Evolutionary conservation across 2,329 filamentous ascomycete species (phyloP).

Genomic region (Aspergillus aculeatus): DNA sequence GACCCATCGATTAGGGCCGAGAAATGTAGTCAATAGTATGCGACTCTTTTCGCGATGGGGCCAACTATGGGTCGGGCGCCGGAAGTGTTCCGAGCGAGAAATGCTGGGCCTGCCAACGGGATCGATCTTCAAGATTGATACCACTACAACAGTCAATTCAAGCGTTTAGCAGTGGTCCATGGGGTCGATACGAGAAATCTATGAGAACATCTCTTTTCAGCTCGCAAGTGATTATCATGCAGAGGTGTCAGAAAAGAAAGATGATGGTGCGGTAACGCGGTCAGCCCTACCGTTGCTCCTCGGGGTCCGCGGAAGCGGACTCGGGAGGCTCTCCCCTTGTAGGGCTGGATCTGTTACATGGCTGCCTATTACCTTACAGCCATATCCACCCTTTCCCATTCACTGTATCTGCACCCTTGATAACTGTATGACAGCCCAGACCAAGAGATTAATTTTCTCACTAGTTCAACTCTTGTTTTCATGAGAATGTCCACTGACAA

Average conservation of each 20-base stretch:
- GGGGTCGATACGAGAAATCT: no score
- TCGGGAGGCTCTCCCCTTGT: not conserved
- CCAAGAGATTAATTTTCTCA: not conserved
- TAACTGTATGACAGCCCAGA: not conserved
- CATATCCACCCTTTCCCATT: no score
- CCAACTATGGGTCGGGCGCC: not conserved
- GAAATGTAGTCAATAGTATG: no score
- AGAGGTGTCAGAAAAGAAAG: no score
- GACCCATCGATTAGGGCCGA: no score
- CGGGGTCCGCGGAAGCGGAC: not conserved
- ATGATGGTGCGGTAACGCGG: not conserved
- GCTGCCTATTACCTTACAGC: not conserved
- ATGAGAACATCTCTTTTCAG: no score
- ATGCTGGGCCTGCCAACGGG: not conserved
- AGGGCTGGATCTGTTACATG: not conserved
- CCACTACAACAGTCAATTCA: no score
- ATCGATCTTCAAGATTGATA: no score
- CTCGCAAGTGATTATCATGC: no score
- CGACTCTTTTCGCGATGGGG: no score
- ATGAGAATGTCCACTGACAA: not conserved
- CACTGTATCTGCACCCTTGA: not conserved
- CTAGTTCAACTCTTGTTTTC: not conserved
- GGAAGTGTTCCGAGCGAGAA: not conserved
- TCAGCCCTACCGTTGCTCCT: not conserved
- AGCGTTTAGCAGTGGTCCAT: no score